Conservation (phyloP, 345 rosid species). For the Eucalyptus erythrocorys region DNA sequence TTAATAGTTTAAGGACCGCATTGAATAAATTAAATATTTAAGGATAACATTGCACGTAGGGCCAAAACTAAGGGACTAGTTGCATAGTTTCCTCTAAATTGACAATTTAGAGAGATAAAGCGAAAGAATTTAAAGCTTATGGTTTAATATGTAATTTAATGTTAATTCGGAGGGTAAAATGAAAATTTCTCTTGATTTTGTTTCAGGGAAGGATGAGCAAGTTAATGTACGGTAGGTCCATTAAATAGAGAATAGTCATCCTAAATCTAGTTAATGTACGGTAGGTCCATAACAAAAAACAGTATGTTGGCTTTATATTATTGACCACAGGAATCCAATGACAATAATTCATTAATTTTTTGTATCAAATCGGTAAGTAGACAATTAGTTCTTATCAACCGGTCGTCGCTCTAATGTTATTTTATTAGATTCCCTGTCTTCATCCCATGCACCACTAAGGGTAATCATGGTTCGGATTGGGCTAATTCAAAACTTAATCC, state of each 20-base stretch:
- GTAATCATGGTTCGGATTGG: no score
- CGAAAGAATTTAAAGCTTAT: background rate
- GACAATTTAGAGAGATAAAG: background rate
- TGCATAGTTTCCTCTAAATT: background rate
- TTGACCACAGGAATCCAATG: background rate
- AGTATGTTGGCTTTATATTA: background rate
- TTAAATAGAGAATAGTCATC: background rate
- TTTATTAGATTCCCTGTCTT: background rate
- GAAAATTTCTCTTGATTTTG: background rate
- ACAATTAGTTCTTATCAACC: background rate
- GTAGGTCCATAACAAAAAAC: background rate
- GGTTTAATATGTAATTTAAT: background rate
- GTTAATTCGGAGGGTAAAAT: background rate
- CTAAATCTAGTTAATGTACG: background rate
- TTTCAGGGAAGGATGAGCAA: background rate
- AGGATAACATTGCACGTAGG: background rate
- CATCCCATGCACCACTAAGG: background rate
- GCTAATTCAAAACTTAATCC: no score
- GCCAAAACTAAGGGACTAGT: background rate
- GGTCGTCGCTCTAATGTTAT: background rate
- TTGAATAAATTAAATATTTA: background rate
- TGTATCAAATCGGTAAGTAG: background rate
- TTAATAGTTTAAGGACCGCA: accelerated
- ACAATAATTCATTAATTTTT: background rate
- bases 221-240: background rate